Evolutionary conservation across 176 grass and related monocot species (phyloP).

Genomic region (Rhipidocladum racemiflorum): DNA sequence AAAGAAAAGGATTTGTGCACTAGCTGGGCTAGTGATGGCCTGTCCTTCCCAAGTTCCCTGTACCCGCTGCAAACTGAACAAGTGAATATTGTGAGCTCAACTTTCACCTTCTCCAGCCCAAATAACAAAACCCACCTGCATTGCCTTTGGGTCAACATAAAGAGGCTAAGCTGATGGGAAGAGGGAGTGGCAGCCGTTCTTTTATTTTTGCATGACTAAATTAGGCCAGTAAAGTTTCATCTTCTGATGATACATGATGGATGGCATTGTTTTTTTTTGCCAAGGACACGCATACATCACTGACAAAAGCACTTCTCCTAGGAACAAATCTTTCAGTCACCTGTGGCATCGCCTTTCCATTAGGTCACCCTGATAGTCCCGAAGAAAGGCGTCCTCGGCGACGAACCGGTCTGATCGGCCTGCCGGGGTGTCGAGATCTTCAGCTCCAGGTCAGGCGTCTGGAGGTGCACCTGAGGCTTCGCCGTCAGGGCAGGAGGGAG

Average conservation of each 20-base stretch:
- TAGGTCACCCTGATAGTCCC: conserved; percentile 59
- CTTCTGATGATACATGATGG: conserved; percentile 32
- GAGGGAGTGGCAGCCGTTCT: conserved; percentile 25
- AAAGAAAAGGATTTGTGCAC: neutral
- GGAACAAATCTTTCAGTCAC: neutral
- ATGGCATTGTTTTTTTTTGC: conserved; percentile 29
- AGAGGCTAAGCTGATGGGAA: neutral
- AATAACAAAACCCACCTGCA: neutral
- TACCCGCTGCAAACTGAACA: conserved; percentile 5
- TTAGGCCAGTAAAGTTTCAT: conserved; percentile 35
- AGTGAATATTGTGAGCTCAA: conserved; percentile 40
- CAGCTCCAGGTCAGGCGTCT: conserved; percentile 70
- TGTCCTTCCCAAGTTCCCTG: conserved; percentile 4
- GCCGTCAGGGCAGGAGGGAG: conserved; percentile 9
- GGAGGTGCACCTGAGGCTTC: conserved; percentile 31
- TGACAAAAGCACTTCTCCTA: conserved; percentile 28
- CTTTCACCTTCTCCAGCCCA: conserved; percentile 25
- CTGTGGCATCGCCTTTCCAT: neutral
- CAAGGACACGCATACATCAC: conserved; percentile 21
- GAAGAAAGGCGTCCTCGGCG: conserved; percentile 35
- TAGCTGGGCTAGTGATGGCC: neutral
- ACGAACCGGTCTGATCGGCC: conserved; percentile 30
- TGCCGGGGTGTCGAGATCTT: conserved; percentile 56
- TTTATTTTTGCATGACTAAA: conserved; percentile 55
- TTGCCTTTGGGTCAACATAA: conserved; percentile 46